Evolutionary conservation across 306 rosid genomes (phyloP).

Genomic region (Calophaca sinica): DNA sequence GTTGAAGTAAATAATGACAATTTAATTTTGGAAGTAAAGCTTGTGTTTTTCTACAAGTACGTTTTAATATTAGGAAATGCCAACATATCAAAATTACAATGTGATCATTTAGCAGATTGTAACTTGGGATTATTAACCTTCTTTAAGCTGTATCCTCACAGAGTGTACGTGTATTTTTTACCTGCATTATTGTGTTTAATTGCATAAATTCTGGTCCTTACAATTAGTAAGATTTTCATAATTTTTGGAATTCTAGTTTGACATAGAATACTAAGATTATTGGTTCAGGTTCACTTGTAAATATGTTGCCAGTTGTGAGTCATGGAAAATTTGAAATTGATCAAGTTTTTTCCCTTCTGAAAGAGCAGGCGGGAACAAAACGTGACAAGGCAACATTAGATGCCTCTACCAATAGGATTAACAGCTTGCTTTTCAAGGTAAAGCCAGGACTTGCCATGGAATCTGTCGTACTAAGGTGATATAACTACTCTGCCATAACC

Average conservation of each 20-base stretch:
- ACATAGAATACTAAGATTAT: conserved; percentile 20
- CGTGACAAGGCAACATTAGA: conserved; percentile 80
- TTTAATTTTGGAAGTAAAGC: neutral
- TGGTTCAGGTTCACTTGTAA: conserved; percentile 17
- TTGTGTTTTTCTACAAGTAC: conserved; percentile 4
- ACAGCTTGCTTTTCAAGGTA: conserved; percentile 90
- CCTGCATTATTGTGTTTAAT: conserved; percentile 10
- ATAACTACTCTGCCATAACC: conserved; percentile 33
- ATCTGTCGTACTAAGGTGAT: conserved; percentile 27
- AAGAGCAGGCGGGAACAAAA: conserved; percentile 81
- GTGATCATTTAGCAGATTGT: conserved; percentile 32
- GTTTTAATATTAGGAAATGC: conserved; percentile 14
- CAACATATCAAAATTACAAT: conserved; percentile 3
- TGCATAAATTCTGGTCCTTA: conserved; percentile 22
- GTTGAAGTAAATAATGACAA: neutral
- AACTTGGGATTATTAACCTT: conserved; percentile 1
- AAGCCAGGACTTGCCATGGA: conserved; percentile 37
- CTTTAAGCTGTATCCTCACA: conserved; percentile 21
- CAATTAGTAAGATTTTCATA: conserved; percentile 4
- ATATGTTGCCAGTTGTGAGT: conserved; percentile 28
- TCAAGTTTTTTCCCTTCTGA: conserved; percentile 44
- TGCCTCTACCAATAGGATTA: conserved; percentile 68
- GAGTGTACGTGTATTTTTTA: neutral
- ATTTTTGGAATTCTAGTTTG: conserved; percentile 15
- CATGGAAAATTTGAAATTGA: conserved; percentile 35